Evolutionary conservation across 1,139 yeast species (phyloP).

Genomic region (Geotrichum aggregatum): DNA sequence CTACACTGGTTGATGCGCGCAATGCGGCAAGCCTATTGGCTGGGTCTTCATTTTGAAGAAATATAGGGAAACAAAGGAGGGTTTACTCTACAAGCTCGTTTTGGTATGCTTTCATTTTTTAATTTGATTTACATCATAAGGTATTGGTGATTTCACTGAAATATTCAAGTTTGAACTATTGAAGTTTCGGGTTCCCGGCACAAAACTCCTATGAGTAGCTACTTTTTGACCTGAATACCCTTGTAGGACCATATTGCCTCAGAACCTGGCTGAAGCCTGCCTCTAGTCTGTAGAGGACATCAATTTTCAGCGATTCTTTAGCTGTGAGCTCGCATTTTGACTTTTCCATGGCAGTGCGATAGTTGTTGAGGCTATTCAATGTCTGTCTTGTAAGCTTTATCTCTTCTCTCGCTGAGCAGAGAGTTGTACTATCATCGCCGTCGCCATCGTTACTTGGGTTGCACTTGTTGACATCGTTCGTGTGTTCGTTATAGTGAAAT

Average conservation of each 20-base stretch:
- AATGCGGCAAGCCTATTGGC: slow-evolving; percentile 80
- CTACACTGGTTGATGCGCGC: slow-evolving; percentile 60
- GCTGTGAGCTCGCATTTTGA: not conserved
- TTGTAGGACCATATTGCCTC: not conserved
- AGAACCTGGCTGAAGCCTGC: not conserved
- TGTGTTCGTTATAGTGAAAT: too few relatives aligned
- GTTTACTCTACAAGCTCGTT: not conserved
- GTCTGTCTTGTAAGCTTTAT: too few relatives aligned
- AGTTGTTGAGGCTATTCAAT: not conserved
- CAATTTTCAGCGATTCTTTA: not conserved
- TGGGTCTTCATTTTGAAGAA: slow-evolving; percentile 57
- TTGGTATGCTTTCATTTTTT: not conserved
- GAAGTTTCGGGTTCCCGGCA: too few relatives aligned
- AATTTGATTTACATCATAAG: not conserved
- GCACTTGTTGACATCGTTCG: too few relatives aligned
- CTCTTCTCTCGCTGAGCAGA: too few relatives aligned
- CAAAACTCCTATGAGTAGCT: not conserved
- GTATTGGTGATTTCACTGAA: not conserved
- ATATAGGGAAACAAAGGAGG: not conserved
- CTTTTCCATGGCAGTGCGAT: not conserved
- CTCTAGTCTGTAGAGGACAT: not conserved
- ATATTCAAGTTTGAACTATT: too few relatives aligned
- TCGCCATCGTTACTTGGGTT: too few relatives aligned
- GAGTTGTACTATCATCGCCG: too few relatives aligned
- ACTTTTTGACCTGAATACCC: not conserved